Base-by-base conservation (phyloP, 2,329 filamentous ascomycete genomes). In the Trichoderma afroharzianum region DNA sequence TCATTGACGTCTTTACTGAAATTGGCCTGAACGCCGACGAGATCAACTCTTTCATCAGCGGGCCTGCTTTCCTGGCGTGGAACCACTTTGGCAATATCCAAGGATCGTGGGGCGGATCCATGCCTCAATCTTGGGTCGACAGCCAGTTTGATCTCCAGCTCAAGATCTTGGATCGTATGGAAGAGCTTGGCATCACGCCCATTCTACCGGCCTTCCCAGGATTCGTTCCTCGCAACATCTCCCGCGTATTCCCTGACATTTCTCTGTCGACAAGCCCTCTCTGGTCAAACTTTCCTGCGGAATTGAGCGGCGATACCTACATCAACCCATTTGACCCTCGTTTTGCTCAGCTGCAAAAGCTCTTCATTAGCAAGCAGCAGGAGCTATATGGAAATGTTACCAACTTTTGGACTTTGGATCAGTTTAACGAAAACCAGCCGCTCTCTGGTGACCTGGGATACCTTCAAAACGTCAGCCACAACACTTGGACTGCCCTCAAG, bases 71-170 rank as follows among this genome's bases (percentile, higher is more conserved):
- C 71, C 83, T 85, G 71, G 80, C 85, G 11, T 87, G 85, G 85
- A 86, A 87, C 72, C 82, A 84, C 24, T 84, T 87, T 70, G 85
- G 85, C 12, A 87, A 87, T 73, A 86, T 86, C 18, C 85, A 86
- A 73, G 82, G 83, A 9, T 84, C 83, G 0, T 87, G 85, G 85
- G 81, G 80, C 30, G 83, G 82, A 7, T 76, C 81, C 1, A 73
- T 86, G 12, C 83, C 85, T 4, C 72, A 77, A 47, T 75, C 78
- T 32, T 87, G 85, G 85, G 82, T 86, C 63, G 80, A 86, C 26
- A 72, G 76, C 30, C 85, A 87, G 73, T 85, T 83, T 62, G 81
- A 78, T 8, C 74, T 87, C 50, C 83, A 86, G 75, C 83, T 85
- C 76, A 81, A 84, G 74, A 87, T 87, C 64, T 74, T 86, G 4